These are phyloP conservation scores for Forsythia suspensa DNA, from an alignment of 257 asterid genomes.

Conservation along the genomic window DNA sequence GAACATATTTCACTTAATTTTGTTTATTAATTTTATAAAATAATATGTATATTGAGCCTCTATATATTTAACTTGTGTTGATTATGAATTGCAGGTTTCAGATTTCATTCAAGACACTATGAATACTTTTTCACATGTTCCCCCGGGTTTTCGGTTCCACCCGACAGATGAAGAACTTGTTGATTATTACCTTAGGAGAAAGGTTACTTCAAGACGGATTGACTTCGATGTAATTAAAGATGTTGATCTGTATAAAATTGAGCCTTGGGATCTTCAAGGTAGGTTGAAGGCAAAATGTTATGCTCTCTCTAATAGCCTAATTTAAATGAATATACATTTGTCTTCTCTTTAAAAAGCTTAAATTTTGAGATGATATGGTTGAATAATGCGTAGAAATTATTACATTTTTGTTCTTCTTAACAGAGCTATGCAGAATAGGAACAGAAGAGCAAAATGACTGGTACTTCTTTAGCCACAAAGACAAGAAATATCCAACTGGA, in stretches of 20 bases:
- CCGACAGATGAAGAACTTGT: constrained; percentile 95
- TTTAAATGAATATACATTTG: not conserved
- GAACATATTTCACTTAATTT: not conserved
- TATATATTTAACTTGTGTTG: not conserved
- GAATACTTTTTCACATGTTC: constrained; percentile 78
- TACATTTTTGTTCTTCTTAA: constrained; percentile 7
- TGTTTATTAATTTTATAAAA: not conserved
- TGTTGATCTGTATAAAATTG: constrained; percentile 88
- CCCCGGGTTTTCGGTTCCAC: constrained; percentile 94
- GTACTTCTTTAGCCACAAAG: constrained; percentile 96
- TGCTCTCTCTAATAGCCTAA: too few species aligned
- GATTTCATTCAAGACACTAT: constrained; percentile 30
- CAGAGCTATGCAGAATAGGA: constrained; percentile 90
- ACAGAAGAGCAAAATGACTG: constrained; percentile 79
- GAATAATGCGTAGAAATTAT: not conserved
- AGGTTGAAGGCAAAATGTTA: not conserved
- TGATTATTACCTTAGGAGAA: constrained; percentile 83
- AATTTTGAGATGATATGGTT: not conserved
- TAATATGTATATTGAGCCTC: not conserved
- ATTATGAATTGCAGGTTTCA: constrained; percentile 27
- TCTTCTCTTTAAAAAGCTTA: not conserved
- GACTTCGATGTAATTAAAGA: constrained; percentile 85
- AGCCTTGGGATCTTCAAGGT: constrained; percentile 99
- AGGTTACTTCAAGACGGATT: constrained; percentile 52
- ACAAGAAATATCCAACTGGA: constrained; percentile 90